phyloP scores from a whole-genome alignment of 208 protist genomes.

The Trypanosoma theileri region DNA sequence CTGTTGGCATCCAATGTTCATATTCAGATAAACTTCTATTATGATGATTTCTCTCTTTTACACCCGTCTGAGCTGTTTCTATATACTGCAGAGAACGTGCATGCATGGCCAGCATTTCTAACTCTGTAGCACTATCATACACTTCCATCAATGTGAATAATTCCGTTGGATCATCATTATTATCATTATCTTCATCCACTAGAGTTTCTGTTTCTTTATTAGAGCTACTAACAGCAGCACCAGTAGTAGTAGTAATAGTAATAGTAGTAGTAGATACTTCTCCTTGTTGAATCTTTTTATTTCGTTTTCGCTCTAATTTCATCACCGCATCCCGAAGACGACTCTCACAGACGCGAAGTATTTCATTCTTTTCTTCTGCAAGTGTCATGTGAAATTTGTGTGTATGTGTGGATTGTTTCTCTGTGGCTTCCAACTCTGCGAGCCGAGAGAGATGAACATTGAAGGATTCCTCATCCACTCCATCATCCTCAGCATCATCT shows the following conservation, averaged over 20 bases:
- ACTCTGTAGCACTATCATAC: conserved; percentile 7
- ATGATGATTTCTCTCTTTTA: background rate
- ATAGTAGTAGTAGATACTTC: background rate
- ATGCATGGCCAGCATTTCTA: background rate
- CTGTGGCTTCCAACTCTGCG: conserved; percentile 41
- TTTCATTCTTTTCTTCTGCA: conserved; percentile 33
- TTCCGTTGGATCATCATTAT: background rate
- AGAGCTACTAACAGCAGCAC: background rate
- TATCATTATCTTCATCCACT: background rate
- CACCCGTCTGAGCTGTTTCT: background rate
- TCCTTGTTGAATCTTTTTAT: background rate
- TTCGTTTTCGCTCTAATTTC: conserved; percentile 1
- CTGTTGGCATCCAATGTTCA: conserved; percentile 11
- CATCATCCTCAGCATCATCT: conserved; percentile 25
- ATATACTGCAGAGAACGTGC: conserved; percentile 1
- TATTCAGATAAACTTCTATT: background rate
- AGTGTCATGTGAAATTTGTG: conserved; percentile 43
- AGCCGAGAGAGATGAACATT: conserved; percentile 41
- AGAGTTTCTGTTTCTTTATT: background rate
- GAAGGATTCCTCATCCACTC: conserved; percentile 34
- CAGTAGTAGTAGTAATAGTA: background rate
- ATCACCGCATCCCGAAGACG: conserved; percentile 2
- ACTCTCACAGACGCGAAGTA: conserved; percentile 27
- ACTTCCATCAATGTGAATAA: conserved; percentile 1
- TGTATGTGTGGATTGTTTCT: conserved; percentile 17